Conservation (phyloP, 2,329 filamentous ascomycete genomes). For the Aspergillus costaricaensis region DNA sequence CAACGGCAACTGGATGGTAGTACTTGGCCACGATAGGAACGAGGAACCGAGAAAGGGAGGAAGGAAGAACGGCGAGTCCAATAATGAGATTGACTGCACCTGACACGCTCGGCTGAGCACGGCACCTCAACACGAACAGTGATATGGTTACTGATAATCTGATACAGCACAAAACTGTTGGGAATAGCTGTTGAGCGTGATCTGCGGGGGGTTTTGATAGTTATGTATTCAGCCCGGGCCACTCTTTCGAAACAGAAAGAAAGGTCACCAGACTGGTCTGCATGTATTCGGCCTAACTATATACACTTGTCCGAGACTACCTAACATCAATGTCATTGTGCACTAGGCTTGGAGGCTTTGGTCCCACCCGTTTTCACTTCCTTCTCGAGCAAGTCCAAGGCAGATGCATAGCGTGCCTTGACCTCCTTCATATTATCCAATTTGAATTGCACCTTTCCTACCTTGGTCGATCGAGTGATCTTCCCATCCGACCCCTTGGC, state of each 20-base stretch:
- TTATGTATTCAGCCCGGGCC: not conserved
- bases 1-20: too few relatives aligned
- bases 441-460: conserved; percentile 37
- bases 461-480: conserved; percentile 31
- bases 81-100: not conserved
- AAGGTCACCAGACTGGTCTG: not conserved
- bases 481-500: conserved; percentile 51
- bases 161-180: not conserved
- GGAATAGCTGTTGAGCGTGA: not conserved
- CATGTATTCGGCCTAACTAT: not conserved
- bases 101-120: not conserved
- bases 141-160: not conserved
- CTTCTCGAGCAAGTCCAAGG: conserved; percentile 40
- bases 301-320: not conserved
- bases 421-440: conserved; percentile 30
- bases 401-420: conserved; percentile 35
- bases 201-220: not conserved
- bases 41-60: not conserved
- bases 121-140: not conserved
- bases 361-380: conserved; percentile 33
- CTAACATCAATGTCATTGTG: not conserved
- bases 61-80: not conserved
- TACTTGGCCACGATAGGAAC: too few relatives aligned
- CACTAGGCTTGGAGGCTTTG: not conserved
- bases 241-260: not conserved